Percentiles rank a stretch among this genome's conserved stretches.
phyloP scores from a whole-genome alignment of 2,329 filamentous ascomycete genomes.

The Exophiala viscosa region DNA sequence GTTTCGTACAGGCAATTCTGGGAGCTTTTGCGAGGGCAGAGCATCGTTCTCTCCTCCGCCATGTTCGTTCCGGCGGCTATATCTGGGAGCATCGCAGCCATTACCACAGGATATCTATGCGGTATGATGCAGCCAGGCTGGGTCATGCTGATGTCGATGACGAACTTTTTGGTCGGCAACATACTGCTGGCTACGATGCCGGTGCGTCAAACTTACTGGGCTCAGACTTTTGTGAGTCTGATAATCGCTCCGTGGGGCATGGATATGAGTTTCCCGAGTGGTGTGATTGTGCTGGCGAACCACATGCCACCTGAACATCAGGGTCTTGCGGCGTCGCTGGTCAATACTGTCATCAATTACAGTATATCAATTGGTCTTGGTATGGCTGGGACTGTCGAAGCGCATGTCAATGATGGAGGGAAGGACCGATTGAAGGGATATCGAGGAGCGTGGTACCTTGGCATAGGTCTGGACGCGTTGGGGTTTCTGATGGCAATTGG shows the following conservation, averaged over 20 bases:
- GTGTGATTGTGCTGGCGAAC: slow-evolving; percentile 58
- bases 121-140: slow-evolving; percentile 23
- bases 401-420: slow-evolving; percentile 42
- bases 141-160: slow-evolving; percentile 26
- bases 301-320: slow-evolving; percentile 46
- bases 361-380: slow-evolving; percentile 63
- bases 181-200: slow-evolving; percentile 41
- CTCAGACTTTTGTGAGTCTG: slow-evolving; percentile 32
- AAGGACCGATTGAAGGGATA: slow-evolving; percentile 38
- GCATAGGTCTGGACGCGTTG: slow-evolving; percentile 34
- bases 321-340: slow-evolving; percentile 53
- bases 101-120: slow-evolving; percentile 24
- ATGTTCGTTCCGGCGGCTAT: slow-evolving; percentile 17
- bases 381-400: slow-evolving; percentile 62
- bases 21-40: slow-evolving; percentile 24
- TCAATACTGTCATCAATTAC: slow-evolving; percentile 65
- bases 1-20: slow-evolving; percentile 31
- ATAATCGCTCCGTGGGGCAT: slow-evolving; percentile 35
- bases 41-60: slow-evolving; percentile 33
- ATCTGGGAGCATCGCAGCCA: slow-evolving; percentile 35
- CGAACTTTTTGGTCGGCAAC: slow-evolving; percentile 34
- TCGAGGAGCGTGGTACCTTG: slow-evolving; percentile 41
- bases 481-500: slow-evolving; percentile 23
- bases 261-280: slow-evolving; percentile 64
- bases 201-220: slow-evolving; percentile 43